Base-by-base conservation (phyloP, 192 early-diverging fungal genomes). In the Chytriomyces hyalinus region DNA sequence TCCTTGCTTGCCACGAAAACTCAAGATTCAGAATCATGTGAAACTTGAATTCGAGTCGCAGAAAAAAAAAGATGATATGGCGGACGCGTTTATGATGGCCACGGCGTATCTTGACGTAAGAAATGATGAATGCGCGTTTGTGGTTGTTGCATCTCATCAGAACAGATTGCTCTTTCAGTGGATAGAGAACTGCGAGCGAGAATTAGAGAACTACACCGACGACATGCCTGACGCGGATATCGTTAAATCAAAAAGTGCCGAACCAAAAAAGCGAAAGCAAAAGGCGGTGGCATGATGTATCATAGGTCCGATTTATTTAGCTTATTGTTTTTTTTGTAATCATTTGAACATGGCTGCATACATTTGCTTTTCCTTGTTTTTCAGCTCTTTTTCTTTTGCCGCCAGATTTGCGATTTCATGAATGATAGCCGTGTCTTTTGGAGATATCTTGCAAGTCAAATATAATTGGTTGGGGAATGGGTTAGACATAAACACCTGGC, bases 21-120 rank as follows among this genome's bases (percentile, higher is more conserved):
- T 57, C 20, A 6, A 20, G 49, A 28, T 73, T 9, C 43, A 53
- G 9, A 44, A 62, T 11, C 9, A 61, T 7, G 45, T 73, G 13
- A 28, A 10, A 8, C 17, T 59, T 13, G 28, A 13, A 22, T 77
- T 77, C 57, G 10, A 20, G 36, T 15, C 53, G 9, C 13, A 6
- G 57, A 68, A 70, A 60, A 77, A 77, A 47, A 67, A 69, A 20
- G 76, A 77, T 61, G 76, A 77, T 49, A 44, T 61, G 59, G 65
- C 65, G 17, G 76, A 77, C 47, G 65, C 76, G 10, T 26, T 77
- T 6, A 13, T 77, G 44, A 66, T 70, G 6, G 76, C 43, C 5
- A 9, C 70, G 7, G 53, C 76, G 17, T 70, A 60, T 67, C 20
- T 6, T 46, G 51, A 77, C 44, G 68, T 70, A 22, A 67, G 44